Base-by-base conservation (phyloP, 192 early-diverging fungal species). In the Backusella mclennaniae region DNA sequence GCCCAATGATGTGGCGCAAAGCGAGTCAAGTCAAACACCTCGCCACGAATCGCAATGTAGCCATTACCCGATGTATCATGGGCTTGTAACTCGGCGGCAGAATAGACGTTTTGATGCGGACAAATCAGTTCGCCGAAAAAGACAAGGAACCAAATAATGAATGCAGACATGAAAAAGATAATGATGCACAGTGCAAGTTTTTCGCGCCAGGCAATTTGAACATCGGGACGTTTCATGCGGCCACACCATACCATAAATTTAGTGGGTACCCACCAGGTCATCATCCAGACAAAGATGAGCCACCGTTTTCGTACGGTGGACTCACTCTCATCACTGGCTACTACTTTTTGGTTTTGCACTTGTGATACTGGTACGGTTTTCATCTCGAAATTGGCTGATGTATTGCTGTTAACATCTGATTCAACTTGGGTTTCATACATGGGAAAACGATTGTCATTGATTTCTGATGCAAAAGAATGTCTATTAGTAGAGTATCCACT, bases 161-260 rank as follows among this genome's bases (percentile, higher is more conserved):
- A 80, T n/a, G 77, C 87, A 46, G 92, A 95, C 74, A 97, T 79
- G 66, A 96, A 87, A 23, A 92, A 85, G 44, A 97, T 95, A 68
- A 99, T 81, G 77, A 94, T 80, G 75, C 95, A 96, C n/a, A 99
- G 88, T 5, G 98, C 92, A 6, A 97, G 89, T 83, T 99, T 98
- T 83, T 99, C 98, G 67, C 98, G 89, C 98, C 98, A 99, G 15
- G 98, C 98, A 84, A 95, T 88, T 41, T 90, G 93, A 63, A 95
- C 84, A 77, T 95, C 94, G 23, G 82, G 86, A 66, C 90, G 88
- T 80, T 90, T 88, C 90, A 97, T 94, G 35, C 92, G 87, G 17
- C 95, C 95, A 78, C 93, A 92, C 77, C 81, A 88, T 14, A 41
- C 70, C 69, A 99, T 74, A n/a, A 83, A 88, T 38, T 73, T 74